phyloP scores from a whole-genome alignment of 805 yeast species.

The Candida chilensis region DNA sequence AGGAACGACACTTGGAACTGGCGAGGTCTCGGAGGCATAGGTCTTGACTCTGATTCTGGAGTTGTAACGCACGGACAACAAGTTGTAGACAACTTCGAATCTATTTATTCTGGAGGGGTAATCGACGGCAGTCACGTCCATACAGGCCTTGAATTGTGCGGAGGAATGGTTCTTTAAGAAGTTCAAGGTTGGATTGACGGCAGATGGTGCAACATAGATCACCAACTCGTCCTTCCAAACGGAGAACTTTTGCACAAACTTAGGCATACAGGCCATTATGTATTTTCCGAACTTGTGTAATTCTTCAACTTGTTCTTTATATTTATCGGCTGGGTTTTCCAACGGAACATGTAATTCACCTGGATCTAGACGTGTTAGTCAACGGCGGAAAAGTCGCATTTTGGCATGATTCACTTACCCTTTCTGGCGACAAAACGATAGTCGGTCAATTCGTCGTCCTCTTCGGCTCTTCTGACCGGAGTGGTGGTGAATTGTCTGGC shows the following conservation, averaged over 20 bases:
- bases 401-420: too few relatives aligned
- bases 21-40: constrained; percentile 72
- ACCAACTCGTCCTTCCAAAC: constrained; percentile 90
- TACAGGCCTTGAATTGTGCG: constrained; percentile 66
- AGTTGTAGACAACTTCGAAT: constrained; percentile 80
- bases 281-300: constrained; percentile 78
- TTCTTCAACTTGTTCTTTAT: constrained; percentile 56
- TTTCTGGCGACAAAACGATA: too few relatives aligned
- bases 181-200: constrained; percentile 58
- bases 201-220: constrained; percentile 66
- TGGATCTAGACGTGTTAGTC: too few relatives aligned
- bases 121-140: constrained; percentile 83
- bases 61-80: constrained; percentile 74
- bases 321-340: constrained; percentile 73
- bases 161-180: constrained; percentile 75
- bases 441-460: too few relatives aligned
- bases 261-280: constrained; percentile 70
- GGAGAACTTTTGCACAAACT: constrained; percentile 71
- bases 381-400: too few relatives aligned
- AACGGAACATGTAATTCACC: constrained; percentile 33
- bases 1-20: constrained; percentile 74
- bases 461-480: too few relatives aligned
- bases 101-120: constrained; percentile 78
- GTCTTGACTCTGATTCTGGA: constrained; percentile 86
- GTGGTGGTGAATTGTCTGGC: too few relatives aligned